phyloP scores from a whole-genome alignment of 495 filamentous ascomycete genomes.

The Penicillium cosmopolitanum region DNA sequence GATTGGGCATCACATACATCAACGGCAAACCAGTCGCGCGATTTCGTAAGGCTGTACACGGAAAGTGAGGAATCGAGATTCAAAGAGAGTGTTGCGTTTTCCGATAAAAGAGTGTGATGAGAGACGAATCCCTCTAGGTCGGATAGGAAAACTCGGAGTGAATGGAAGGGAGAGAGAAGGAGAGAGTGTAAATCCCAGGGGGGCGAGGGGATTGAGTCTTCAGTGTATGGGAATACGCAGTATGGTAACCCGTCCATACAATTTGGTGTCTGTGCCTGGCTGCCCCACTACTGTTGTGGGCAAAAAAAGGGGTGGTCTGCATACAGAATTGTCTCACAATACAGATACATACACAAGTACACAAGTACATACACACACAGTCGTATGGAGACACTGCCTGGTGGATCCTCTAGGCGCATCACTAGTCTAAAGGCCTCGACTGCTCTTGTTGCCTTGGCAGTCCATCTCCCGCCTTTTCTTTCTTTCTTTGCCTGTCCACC shows the following conservation, averaged over 20 bases:
- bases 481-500: neutral
- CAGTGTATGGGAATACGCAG: conserved; percentile 10
- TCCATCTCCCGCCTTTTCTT: conserved; percentile 4
- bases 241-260: neutral
- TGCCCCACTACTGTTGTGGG: too few relatives aligned
- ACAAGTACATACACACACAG: too few relatives aligned
- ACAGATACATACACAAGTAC: neutral
- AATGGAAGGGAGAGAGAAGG: conserved; percentile 28
- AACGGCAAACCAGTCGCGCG: conserved; percentile 41
- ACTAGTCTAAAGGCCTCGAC: conserved; percentile 10
- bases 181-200: conserved; percentile 19
- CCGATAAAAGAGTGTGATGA: conserved; percentile 50
- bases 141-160: conserved; percentile 42
- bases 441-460: conserved; percentile 11
- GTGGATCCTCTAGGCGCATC: neutral
- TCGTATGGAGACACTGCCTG: neutral
- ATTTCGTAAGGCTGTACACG: conserved; percentile 38
- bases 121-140: conserved; percentile 50
- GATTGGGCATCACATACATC: conserved; percentile 35
- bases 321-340: neutral
- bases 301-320: too few relatives aligned
- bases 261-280: too few relatives aligned
- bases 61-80: conserved; percentile 23
- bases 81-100: conserved; percentile 37
- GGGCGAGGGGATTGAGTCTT: conserved; percentile 1